Base-by-base conservation (phyloP, 306 rosid species). In the Vicia sativa region DNA sequence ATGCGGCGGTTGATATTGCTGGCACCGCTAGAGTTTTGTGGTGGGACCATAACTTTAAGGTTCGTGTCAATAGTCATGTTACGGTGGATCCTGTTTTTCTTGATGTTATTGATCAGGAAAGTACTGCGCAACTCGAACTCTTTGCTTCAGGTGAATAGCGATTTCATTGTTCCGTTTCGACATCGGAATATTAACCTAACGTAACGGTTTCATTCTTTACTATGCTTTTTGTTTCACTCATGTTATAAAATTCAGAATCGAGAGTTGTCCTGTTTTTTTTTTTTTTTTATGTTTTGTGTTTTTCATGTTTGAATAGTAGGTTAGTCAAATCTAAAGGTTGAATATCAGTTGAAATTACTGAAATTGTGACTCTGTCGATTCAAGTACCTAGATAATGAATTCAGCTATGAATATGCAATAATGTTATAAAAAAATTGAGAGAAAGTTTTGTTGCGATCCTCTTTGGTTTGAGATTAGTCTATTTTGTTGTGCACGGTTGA, bases 81-180 rank as follows among this genome's bases (percentile, higher is more conserved):
- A 88, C 90, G 67, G 97, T 90, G 5, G 97, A 93, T 78, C 97
- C 98, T 0, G 72, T 93, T n/a, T 86, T 86, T 19, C 88, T 93
- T 15, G 96, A 90, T 35, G 89, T 93, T 15, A 77, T 88, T 48
- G 84, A 86, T 65, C 97, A 93, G 78, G 84, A 93, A 5, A 88
- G 49, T 35, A 82, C 29, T 4, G 79, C 96, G 0, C 78, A 82
- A 11, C 53, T 90, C 76, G 73, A 86, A 18, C 31, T 92, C 10
- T 79, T 75, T 60, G 3, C 63, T 0, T 39, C 67, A 10, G 67
- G 62, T 55, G 29, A 50, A 50, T 19, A 50, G 6, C 13, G 13
- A 13, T 41, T 13, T 42, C 7, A 12, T 42, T 46, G n/a, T n/a
- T n/a, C n/a, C n/a, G n/a, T n/a, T n/a, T n/a, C n/a, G n/a, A n/a